Evolutionary conservation across 805 yeast genomes (phyloP), one percentile per base, ranked within the genome.

Genomic region (Pichia rugopelliculosa): DNA sequence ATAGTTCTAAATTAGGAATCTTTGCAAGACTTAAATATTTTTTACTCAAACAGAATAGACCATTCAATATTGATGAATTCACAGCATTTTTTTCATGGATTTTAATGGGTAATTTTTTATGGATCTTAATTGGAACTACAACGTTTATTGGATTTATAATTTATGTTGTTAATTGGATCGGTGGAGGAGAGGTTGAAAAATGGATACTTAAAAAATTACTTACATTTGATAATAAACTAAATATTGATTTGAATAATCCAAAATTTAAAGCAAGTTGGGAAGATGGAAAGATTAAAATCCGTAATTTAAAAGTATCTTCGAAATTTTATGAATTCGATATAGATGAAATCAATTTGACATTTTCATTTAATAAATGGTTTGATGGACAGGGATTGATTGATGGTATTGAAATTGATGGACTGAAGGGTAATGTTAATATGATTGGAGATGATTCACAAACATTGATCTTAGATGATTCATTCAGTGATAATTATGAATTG

Each of bases 11-110:
- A 13, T 15, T 38, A 10, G 48, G 48, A 11, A 6, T 49, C 9
- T 36, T 42, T 13, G 27, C 34, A 1, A 44, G 39, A 38, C 13
- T 61, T 1, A 74, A 72, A 57, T 77, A 79, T 77, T 67, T 76
- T 0, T 59, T 77, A 12, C 60, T 73, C 2, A 60, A 80, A 37
- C 76, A 74, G 41, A 70, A 70, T 53, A 59, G 76, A 36, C 75
- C 78, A 11, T 72, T 74, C 49, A 68, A 76, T 26, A 55, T 70
- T 15, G 80, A 76, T 54, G 80, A 76, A 49, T 59, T 75, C 17
- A 73, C 77, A 2, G 81, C 83, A 1, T 74, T 77, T 55, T 65
- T 73, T 10, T 76, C 81, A 5, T 77, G 80, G 80, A 59, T 76
- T 12, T 68, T 77, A 26, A 74, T 77, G 79, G 82, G 82, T 0